These are phyloP conservation scores for Leccinum disarticulatum DNA, from an alignment of 768 basidiomycete genomes.

Conservation along the genomic window DNA sequence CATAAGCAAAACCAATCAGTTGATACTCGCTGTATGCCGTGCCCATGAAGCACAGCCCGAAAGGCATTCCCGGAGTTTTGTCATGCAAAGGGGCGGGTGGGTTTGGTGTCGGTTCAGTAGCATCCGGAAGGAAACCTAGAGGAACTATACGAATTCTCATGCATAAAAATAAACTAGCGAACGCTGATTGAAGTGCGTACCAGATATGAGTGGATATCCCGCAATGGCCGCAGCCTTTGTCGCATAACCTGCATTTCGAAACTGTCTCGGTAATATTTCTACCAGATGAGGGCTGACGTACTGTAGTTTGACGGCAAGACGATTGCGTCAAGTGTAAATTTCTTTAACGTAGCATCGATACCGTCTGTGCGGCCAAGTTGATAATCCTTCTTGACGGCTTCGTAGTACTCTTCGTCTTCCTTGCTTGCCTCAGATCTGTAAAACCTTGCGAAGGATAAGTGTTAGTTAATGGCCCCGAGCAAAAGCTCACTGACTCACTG, in stretches of 20 bases:
- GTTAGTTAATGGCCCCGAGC: not conserved
- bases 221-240: slow-evolving; percentile 34
- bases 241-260: slow-evolving; percentile 20
- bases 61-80: slow-evolving; percentile 39
- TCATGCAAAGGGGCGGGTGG: slow-evolving; percentile 37
- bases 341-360: slow-evolving; percentile 51
- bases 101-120: slow-evolving; percentile 28
- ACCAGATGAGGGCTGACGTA: slow-evolving; percentile 6
- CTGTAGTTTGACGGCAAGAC: slow-evolving; percentile 40
- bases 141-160: slow-evolving; percentile 41
- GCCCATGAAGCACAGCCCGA: slow-evolving; percentile 45
- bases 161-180: not conserved
- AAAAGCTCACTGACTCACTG: slow-evolving; percentile 23
- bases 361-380: slow-evolving; percentile 51
- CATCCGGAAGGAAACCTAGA: slow-evolving; percentile 39
- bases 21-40: slow-evolving; percentile 45
- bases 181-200: slow-evolving; percentile 9
- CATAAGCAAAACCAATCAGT: slow-evolving; percentile 44
- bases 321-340: slow-evolving; percentile 50
- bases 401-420: slow-evolving; percentile 37
- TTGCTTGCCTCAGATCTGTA: slow-evolving; percentile 22
- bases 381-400: slow-evolving; percentile 43
- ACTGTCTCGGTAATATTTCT: not conserved
- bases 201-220: slow-evolving; percentile 39
- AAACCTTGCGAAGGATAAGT: slow-evolving; percentile 15